Evolutionary conservation across 2,329 filamentous ascomycete species (phyloP), one percentile per base, ranked within the genome.

Genomic region (Xylaria sp.): DNA sequence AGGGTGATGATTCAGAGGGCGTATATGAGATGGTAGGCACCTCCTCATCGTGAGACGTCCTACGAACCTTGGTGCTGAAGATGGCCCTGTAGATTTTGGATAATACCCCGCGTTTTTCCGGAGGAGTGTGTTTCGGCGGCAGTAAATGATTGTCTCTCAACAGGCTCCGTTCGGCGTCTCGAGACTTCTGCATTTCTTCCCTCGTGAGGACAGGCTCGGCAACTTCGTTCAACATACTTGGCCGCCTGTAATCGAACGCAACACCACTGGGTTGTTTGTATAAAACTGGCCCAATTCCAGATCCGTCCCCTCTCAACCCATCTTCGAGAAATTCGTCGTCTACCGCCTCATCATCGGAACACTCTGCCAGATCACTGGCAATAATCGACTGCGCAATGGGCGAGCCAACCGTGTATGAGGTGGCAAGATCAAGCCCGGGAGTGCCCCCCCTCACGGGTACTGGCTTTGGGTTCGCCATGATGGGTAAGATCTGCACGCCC

Each of bases 261-360:
- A 96, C 90, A 76, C 90, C 92, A 72, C 89, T 92, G 0, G 93
- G 93, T 54, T 93, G 88, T 64, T 92, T 89, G 81, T 96, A 97
- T 73, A 85, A 85, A 76, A 79, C 82, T 64, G 82, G 85, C n/a
- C 81, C 81, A 19, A 81, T 81, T 53, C 83, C 80, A 4, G 77
- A 72, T 4, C 79, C 80, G 24, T 27, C 24, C 1, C 74, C 73
- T 32, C 73, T 75, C 17, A 78, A 78, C 30, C 75, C 76, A 21
- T 78, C 75, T 36, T 76, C 73, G 45, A 77, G 78, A 12, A 75
- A 76, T 24, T 60, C 69, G n/a, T 76, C 75, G 45, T 79, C 77
- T 27, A 74, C 75, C 32, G 24, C 50, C 47, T 88, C 87, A 61
- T 88, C 84, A 39, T 89, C 88, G 3, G 86, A 85, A 69, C 88